phyloP scores from a whole-genome alignment of 139 green algal genomes.

The Nannochloris sp. region DNA sequence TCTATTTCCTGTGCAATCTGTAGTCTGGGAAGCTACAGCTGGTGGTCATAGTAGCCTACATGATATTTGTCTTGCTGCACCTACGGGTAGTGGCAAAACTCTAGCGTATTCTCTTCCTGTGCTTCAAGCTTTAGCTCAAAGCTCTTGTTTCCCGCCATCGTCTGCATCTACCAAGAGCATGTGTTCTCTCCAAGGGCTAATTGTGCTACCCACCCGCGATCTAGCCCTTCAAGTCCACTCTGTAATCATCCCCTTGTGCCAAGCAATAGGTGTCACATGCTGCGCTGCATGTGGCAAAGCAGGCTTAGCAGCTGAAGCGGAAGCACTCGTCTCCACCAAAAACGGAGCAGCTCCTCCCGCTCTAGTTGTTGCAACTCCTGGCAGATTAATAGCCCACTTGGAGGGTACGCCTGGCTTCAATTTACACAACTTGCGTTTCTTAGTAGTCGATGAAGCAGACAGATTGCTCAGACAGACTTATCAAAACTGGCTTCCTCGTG shows the following conservation, averaged over 20 bases:
- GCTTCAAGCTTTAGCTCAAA: slow-evolving; percentile 50
- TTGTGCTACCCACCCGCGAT: slow-evolving; percentile 75
- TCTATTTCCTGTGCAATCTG: slow-evolving; percentile 75
- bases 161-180: no score
- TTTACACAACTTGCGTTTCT: slow-evolving; percentile 50
- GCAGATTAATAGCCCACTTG: slow-evolving; percentile 68
- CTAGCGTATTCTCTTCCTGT: slow-evolving; percentile 79
- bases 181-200: no score
- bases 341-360: slow-evolving; percentile 19
- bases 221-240: slow-evolving; percentile 70
- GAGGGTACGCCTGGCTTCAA: slow-evolving; percentile 32
- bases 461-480: slow-evolving; percentile 88
- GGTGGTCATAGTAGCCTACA: slow-evolving; percentile 58
- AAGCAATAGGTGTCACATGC: slow-evolving; percentile 41
- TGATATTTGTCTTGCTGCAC: slow-evolving; percentile 80
- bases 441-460: slow-evolving; percentile 91
- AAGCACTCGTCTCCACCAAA: slow-evolving; percentile 14
- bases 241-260: slow-evolving; percentile 47
- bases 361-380: slow-evolving; percentile 69
- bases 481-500: slow-evolving; percentile 80
- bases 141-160: background rate
- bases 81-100: slow-evolving; percentile 87
- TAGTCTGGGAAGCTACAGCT: slow-evolving; percentile 55
- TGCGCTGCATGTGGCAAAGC: slow-evolving; percentile 43
- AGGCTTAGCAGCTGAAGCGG: slow-evolving; percentile 35